Base-by-base conservation (phyloP, 73 alveolate genomes). In the Stentor coeruleus region DNA sequence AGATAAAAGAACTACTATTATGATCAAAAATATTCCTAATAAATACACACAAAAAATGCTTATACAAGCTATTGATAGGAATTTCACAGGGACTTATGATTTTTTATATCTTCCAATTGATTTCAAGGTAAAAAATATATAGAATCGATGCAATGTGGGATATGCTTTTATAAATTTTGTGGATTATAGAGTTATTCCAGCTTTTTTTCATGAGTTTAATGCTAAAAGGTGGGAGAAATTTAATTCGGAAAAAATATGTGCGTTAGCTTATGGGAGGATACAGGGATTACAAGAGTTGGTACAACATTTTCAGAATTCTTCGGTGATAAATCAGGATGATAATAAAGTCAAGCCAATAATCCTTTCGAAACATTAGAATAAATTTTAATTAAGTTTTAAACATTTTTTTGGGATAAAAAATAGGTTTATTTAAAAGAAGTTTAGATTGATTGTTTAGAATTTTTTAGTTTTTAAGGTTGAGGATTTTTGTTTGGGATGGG, bases 21-120 rank as follows among this genome's bases (percentile, higher is more conserved):
- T 97, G 99, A 97, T 97, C 37, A 97, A 94, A 86, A 95, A 97
- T 85, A 97, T 97, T 55, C 99, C 99, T 1, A 95, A 95, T 85
- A 97, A 97, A 88, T 97, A 92, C 82, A 90, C 96, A 36, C 76
- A 57, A 31, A n/a, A 57, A 31, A 57, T 57, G 73, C 73, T 57
- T n/a, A n/a, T 57, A 31, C 35, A 57, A 20, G 28, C 35, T 31
- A 57, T 57, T 20, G 73, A 57, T 31, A 57, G 28, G 73, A n/a
- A 57, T 57, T 57, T 57, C 28, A 31, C 73, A 57, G 28, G 28
- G 73, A 57, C 73, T 2, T 87, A 87, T 49, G 89, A 86, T 66
- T 86, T 86, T 59, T 42, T 86, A 31, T 86, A 86, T 49, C 81
- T 86, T 15, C 92, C 92, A 4, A 86, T 86, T 33, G 92, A 86